Evolutionary conservation across 306 rosid genomes (phyloP), one percentile per base, ranked within the genome.

Genomic region (Vachellia pachyceras): DNA sequence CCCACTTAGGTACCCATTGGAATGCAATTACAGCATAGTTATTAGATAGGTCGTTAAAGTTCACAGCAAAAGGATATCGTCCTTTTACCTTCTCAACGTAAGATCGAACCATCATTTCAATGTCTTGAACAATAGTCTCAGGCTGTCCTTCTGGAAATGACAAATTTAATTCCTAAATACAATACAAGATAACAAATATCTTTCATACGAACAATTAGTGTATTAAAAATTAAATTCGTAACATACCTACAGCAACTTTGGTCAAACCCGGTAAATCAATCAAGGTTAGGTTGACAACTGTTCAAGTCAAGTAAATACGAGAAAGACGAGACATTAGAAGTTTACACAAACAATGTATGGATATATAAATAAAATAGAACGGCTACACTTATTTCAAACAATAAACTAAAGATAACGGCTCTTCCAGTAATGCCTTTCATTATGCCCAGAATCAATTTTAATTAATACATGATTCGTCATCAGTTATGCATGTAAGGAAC

Each of bases 271-370:
- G 99, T 45, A 95, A 88, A 88, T 95, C 99, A 75, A 95, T 78
- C 64, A 95, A 90, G 55, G 99, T 95, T 50, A 95, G 89, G 95
- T 95, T 95, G 88, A 95, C 99, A 88, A 95, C 99, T 95, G 95
- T 87, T 33, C 84, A 87, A 65, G 84, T 33, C 84, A 87, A 65
- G 84, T 71, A 46, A 75, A 61, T 22, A 72, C 65, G 57, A 73
- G 37, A 29, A 67, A n/a, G 22, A 10, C 52, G 3, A 54, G 23
- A 78, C 75, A 73, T 61, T 67, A 23, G 40, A 78, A 29, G 73
- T 52, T 29, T 72, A 18, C 33, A 23, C 49, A 66, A 69, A 77
- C 61, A 78, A 71, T 3, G 36, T 11, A 10, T 74, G 10, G 13
- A 74, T 37, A 55, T n/a, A 37, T 74, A 74, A 36, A 33, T 8